Conservation (phyloP, 2,329 filamentous ascomycete species). For the Lachnellula willkommii region DNA sequence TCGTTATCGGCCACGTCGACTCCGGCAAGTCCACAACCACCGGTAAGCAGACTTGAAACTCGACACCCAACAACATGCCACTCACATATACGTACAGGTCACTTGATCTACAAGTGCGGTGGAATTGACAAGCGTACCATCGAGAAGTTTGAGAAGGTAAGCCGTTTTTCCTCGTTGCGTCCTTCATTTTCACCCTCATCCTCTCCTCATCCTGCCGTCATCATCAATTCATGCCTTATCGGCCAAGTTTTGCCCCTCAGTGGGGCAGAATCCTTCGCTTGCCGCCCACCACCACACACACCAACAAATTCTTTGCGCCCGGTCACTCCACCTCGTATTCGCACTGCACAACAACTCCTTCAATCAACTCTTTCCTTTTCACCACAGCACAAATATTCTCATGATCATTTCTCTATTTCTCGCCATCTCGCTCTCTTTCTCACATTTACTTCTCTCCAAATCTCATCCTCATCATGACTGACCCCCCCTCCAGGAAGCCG, state of each 20-base stretch:
- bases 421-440: too few species aligned
- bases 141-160: conserved; percentile 99
- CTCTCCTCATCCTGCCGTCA: conserved; percentile 7
- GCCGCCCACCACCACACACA: conserved; percentile 10
- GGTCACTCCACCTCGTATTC: conserved; percentile 16
- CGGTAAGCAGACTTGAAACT: conserved; percentile 51
- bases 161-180: conserved; percentile 26
- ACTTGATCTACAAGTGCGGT: conserved; percentile 99
- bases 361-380: conserved; percentile 1
- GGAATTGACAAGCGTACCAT: conserved; percentile 99
- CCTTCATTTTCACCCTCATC: conserved; percentile 4
- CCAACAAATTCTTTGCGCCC: background rate
- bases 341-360: conserved; percentile 3
- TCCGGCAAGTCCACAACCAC: conserved; percentile 98
- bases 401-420: too few species aligned
- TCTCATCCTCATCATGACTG: conserved; percentile 11
- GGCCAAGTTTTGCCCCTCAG: conserved; percentile 29
- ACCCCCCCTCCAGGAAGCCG: conserved; percentile 69
- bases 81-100: conserved; percentile 48
- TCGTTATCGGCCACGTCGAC: conserved; percentile 99
- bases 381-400: background rate
- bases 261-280: conserved; percentile 25
- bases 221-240: conserved; percentile 20
- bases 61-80: conserved; percentile 9
- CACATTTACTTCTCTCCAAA: background rate